Conservation (phyloP, 768 basidiomycete species). For the Hericium erinaceus region DNA sequence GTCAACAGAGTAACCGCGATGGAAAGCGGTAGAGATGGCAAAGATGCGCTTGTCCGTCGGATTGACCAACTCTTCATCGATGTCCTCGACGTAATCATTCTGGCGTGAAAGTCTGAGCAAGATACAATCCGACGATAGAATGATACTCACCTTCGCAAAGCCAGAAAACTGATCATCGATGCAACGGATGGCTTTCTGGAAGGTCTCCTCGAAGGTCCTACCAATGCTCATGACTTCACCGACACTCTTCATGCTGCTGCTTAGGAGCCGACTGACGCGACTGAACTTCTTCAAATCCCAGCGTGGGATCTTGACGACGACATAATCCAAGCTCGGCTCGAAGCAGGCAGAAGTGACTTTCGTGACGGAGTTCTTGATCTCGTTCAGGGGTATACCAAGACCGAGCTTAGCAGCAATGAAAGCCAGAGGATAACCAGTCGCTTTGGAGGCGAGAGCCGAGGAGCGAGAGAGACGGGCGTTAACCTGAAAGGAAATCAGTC, state of each 20-base stretch:
- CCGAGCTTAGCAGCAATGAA: conserved; percentile 98
- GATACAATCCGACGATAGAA: not conserved
- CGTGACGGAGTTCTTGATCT: conserved; percentile 96
- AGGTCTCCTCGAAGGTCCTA: conserved; percentile 95
- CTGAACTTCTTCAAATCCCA: conserved; percentile 99
- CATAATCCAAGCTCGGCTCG: conserved; percentile 95
- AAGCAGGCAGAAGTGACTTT: conserved; percentile 96
- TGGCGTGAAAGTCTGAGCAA: conserved; percentile 20
- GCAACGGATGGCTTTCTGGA: conserved; percentile 94
- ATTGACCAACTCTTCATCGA: conserved; percentile 88
- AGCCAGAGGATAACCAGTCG: conserved; percentile 96
- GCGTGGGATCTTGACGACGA: conserved; percentile 96
- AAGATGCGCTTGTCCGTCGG: conserved; percentile 97
- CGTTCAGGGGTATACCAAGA: conserved; percentile 93
- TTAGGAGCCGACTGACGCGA: conserved; percentile 82
- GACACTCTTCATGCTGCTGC: conserved; percentile 98
- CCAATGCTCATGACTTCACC: conserved; percentile 99
- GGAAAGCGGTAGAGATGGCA: conserved; percentile 90
- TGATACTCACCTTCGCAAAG: conserved; percentile 60
- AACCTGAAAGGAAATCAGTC: conserved; percentile 32
- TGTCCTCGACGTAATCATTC: conserved; percentile 83
- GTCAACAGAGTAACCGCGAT: conserved; percentile 87
- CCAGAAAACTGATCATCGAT: conserved; percentile 95
- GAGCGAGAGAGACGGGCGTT: conserved; percentile 98
- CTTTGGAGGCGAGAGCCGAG: conserved; percentile 95